phyloP scores from a whole-genome alignment of 345 rosid species.

The Salix brachista region DNA sequence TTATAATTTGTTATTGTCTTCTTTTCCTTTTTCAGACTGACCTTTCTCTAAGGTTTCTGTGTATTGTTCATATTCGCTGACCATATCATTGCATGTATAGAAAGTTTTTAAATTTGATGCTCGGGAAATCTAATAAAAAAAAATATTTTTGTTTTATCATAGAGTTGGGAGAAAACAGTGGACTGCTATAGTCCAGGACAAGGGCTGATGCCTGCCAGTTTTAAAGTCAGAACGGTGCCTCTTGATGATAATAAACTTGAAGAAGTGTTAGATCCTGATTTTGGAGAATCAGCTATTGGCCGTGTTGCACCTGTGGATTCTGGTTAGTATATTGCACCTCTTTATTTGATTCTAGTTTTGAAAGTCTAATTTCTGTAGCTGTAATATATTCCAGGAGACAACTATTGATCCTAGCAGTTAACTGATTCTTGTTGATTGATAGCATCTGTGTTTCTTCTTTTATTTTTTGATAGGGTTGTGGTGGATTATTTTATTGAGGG shows the following conservation, averaged over 20 bases:
- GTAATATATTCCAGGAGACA: background rate
- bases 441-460: background rate
- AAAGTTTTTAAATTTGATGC: background rate
- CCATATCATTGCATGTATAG: background rate
- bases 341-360: background rate
- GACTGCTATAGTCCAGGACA: slow-evolving; percentile 36
- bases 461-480: slow-evolving; percentile 22
- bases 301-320: slow-evolving; percentile 38
- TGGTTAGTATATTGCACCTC: slow-evolving; percentile 8
- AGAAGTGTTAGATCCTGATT: slow-evolving; percentile 33
- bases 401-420: background rate
- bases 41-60: background rate
- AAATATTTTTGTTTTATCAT: slow-evolving; percentile 1
- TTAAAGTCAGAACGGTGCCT: slow-evolving; percentile 31
- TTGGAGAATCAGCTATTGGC: slow-evolving; percentile 36
- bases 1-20: background rate
- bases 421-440: slow-evolving; percentile 1
- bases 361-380: background rate
- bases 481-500: slow-evolving; percentile 34
- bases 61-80: background rate
- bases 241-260: slow-evolving; percentile 25
- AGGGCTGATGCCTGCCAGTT: slow-evolving; percentile 36
- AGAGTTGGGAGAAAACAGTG: slow-evolving; percentile 39
- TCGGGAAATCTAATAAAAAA: background rate
- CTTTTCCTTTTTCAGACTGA: background rate